Evolutionary conservation across 192 early-diverging fungal genomes (phyloP).

Genomic region (Coemansia sp.): DNA sequence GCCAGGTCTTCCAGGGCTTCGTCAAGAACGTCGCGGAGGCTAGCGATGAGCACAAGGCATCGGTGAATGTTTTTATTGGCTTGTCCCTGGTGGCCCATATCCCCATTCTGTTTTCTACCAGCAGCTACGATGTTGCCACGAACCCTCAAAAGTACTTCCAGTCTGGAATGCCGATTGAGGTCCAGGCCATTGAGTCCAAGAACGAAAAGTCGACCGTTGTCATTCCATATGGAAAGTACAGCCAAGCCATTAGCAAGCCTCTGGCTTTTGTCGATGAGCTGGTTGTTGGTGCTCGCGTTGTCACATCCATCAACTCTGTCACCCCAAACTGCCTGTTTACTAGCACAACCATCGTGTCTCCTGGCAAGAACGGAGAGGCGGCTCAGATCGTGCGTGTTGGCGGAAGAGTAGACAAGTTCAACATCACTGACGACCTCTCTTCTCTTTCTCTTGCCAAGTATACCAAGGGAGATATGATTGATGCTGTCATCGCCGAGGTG

Average conservation of each 20-base stretch:
- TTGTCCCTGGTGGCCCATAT: conserved; percentile 21
- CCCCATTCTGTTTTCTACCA: conserved; percentile 21
- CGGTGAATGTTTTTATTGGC: conserved; percentile 16
- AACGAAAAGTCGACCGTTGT: conserved; percentile 12
- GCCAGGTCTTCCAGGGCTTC: conserved; percentile 47
- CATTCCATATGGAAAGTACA: conserved; percentile 51
- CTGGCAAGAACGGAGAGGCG: conserved; percentile 1
- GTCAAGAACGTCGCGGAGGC: conserved; percentile 35
- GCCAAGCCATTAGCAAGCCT: conserved; percentile 44
- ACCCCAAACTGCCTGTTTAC: conserved; percentile 55
- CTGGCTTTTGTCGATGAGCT: conserved; percentile 47
- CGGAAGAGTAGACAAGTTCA: conserved; percentile 61
- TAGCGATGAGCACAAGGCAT: conserved; percentile 1
- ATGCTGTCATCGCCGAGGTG: conserved; percentile 17
- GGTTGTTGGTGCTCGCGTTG: conserved; percentile 53
- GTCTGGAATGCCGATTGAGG: conserved; percentile 35
- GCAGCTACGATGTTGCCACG: conserved; percentile 14
- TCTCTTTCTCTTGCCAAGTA: conserved; percentile 26
- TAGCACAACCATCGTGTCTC: conserved; percentile 36
- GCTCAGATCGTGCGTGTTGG: conserved; percentile 28
- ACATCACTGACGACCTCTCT: conserved; percentile 54
- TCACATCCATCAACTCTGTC: conserved; percentile 56
- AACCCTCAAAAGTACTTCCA: conserved; percentile 22
- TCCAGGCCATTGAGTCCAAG: conserved; percentile 27
- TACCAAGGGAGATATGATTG: conserved; percentile 20